phyloP scores from a whole-genome alignment of 371 early-diverging fungal species.

The Capillidium heterosporum region DNA sequence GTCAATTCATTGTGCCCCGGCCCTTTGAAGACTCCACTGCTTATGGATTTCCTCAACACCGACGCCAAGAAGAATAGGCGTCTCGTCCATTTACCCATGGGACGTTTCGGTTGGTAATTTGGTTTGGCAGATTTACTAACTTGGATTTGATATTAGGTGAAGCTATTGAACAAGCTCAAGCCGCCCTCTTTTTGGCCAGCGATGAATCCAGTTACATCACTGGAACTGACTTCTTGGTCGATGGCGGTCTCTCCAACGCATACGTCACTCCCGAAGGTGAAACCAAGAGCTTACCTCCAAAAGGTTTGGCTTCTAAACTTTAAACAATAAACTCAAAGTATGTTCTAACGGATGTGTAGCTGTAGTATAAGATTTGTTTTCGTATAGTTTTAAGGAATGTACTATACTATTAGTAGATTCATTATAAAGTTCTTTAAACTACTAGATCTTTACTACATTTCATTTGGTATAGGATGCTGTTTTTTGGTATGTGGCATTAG shows the following conservation, averaged over 20 bases:
- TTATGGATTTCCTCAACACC: slow-evolving; percentile 74
- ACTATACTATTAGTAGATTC: no score
- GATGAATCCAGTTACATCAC: slow-evolving; percentile 68
- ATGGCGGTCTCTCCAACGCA: slow-evolving; percentile 67
- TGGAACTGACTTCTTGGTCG: slow-evolving; percentile 69
- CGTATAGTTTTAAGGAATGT: no score
- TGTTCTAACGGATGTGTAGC: no score
- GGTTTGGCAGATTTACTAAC: background rate
- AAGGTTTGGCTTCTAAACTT: slow-evolving; percentile 15
- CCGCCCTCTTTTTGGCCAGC: slow-evolving; percentile 64
- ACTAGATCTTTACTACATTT: no score
- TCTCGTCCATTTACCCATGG: slow-evolving; percentile 69
- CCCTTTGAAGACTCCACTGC: slow-evolving; percentile 57
- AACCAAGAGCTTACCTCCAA: slow-evolving; percentile 20
- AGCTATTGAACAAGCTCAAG: slow-evolving; percentile 74
- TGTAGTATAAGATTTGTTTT: no score
- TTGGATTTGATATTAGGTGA: slow-evolving; percentile 25
- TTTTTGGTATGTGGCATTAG: no score
- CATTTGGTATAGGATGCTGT: no score
- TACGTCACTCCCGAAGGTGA: slow-evolving; percentile 45
- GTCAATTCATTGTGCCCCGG: slow-evolving; percentile 80
- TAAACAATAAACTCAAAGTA: no score
- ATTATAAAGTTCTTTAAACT: no score
- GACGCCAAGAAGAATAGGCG: slow-evolving; percentile 71
- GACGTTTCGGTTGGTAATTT: slow-evolving; percentile 46